Evolutionary conservation across 768 basidiomycete genomes (phyloP).

Genomic region (Tylopilus balloui): DNA sequence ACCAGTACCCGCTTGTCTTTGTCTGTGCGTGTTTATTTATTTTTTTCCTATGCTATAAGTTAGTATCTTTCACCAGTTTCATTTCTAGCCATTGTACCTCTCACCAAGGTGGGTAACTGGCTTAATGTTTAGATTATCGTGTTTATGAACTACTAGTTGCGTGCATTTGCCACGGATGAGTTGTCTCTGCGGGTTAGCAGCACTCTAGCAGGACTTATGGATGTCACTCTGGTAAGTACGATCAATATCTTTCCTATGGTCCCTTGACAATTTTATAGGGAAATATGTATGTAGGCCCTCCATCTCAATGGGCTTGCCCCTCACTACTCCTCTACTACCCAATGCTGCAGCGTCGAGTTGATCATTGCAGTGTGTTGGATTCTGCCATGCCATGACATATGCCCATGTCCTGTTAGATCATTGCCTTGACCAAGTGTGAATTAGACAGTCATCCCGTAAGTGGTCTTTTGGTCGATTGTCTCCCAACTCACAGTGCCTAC

Average conservation of each 20-base stretch:
- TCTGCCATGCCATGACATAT: neutral
- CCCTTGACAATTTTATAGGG: slow-evolving; percentile 17
- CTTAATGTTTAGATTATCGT: neutral
- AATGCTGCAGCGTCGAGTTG: slow-evolving; percentile 50
- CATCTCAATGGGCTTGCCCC: neutral
- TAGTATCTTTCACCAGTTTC: slow-evolving; percentile 43
- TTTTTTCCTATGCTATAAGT: neutral
- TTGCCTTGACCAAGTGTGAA: slow-evolving; percentile 76
- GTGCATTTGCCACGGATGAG: slow-evolving; percentile 85
- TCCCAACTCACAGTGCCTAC: neutral
- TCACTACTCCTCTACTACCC: neutral
- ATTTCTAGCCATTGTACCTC: slow-evolving; percentile 78
- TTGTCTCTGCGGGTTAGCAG: slow-evolving; percentile 78
- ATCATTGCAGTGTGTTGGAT: slow-evolving; percentile 79
- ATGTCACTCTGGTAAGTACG: slow-evolving; percentile 71
- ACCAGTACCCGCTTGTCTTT: slow-evolving; percentile 60
- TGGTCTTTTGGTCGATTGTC: slow-evolving; percentile 1
- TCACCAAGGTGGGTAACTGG: slow-evolving; percentile 57
- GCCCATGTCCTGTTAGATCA: slow-evolving; percentile 45
- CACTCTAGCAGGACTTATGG: slow-evolving; percentile 77
- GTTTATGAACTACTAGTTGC: slow-evolving; percentile 41
- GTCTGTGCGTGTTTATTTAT: slow-evolving; percentile 52
- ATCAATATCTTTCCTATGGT: neutral
- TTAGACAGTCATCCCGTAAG: slow-evolving; percentile 74
- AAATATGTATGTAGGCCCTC: slow-evolving; percentile 25